Percentiles rank a stretch among this genome's conserved stretches.
Evolutionary conservation across 495 filamentous ascomycete genomes (phyloP).

Genomic region (Aspergillus sclerotiicarbonarius): DNA sequence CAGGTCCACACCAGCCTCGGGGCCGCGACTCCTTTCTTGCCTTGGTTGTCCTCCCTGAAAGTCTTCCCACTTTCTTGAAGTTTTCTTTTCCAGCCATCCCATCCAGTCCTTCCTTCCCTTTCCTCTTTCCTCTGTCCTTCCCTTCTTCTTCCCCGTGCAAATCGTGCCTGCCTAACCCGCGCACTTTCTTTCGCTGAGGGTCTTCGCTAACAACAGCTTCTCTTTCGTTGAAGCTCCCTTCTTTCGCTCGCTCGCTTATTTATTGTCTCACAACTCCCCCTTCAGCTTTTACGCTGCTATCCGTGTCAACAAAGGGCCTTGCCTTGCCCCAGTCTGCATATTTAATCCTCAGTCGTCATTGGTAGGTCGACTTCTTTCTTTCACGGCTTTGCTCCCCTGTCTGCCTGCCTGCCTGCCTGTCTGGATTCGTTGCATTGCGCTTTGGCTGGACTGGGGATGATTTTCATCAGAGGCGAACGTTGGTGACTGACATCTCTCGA

Average conservation of each 20-base stretch:
- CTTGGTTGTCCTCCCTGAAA: conserved; percentile 25
- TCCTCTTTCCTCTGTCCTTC: conserved; percentile 31
- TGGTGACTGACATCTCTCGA: background rate
- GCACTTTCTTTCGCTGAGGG: conserved; percentile 31
- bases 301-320: conserved; percentile 11
- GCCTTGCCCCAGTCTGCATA: conserved; percentile 5
- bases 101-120: conserved; percentile 26
- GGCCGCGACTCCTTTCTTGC: conserved; percentile 41
- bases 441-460: background rate
- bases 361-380: conserved; percentile 14
- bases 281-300: conserved; percentile 23
- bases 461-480: background rate
- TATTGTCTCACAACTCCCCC: conserved; percentile 32
- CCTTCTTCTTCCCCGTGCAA: conserved; percentile 39
- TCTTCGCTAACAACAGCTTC: conserved; percentile 23
- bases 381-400: conserved; percentile 8
- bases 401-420: conserved; percentile 8
- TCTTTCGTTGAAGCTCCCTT: conserved; percentile 35
- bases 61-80: conserved; percentile 17
- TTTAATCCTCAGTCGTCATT: conserved; percentile 24
- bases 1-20: conserved; percentile 26
- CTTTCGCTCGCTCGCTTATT: conserved; percentile 48
- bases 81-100: conserved; percentile 19
- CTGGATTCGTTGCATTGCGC: background rate
- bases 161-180: conserved; percentile 46